Base-by-base conservation (phyloP, 352 stramenopile species). In the Pelagophyceae sp. region DNA sequence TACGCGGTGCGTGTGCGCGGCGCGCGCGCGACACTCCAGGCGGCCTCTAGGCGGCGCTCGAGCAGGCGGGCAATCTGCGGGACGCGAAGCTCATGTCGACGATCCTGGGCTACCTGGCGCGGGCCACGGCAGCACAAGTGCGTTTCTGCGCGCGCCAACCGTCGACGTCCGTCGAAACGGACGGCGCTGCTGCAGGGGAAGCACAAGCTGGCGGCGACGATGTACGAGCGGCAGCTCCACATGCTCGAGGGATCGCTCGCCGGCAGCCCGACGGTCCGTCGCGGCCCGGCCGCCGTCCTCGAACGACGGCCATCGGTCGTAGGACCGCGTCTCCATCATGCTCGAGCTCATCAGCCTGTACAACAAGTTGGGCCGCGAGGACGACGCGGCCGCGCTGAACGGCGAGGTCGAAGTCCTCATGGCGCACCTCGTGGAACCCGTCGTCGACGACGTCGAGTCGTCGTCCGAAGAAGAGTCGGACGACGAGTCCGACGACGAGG, bases 191-290 rank as follows among this genome's bases (percentile, higher is more conserved):
- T 54, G 45, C 61, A 71, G 61, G 19, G 33, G 15, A 74, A 74
- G 67, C 31, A 51, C 33, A 74, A 74, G 67, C 51, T 74, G 67
- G 67, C 67, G 5, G n/a, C 38, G 35, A 58, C 67, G 33, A 74
- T 74, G 67, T 58, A 74, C 67, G 67, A 74, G 67, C 67, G 67
- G 2, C 35, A 50, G 35, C 67, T 74, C 67, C 35, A n/a, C 67
- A 58, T 58, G 5, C 38, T 58, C 35, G 38, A 74, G 15, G 67
- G 15, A 33, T 74, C 35, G 60, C 50, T 17, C 17, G 50, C 50
- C 50, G 50, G 50, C 17, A 35, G 11, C n/a, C 37, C 6, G 1
- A 17, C 3, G 29, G 15, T 29, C n/a, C 61, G 61, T 25, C 38
- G 11, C 45, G 45, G 23, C 45, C 11, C 45, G 23, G 11, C 11